Percentiles rank a stretch among this genome's conserved stretches.
Conservation (phyloP, 2,329 filamentous ascomycete species). For the Venturia effusa region DNA sequence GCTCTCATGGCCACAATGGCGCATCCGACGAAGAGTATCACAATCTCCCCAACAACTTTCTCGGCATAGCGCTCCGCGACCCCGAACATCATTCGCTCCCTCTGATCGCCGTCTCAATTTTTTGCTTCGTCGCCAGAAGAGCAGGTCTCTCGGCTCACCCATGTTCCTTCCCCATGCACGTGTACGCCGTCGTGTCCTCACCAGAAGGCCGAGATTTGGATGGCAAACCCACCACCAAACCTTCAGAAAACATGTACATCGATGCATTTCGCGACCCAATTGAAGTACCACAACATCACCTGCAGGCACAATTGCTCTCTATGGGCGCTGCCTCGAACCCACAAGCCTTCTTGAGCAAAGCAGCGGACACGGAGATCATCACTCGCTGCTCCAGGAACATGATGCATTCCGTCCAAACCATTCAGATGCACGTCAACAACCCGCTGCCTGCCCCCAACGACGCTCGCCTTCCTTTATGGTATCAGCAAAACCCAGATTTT, state of each 20-base stretch:
- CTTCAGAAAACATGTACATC: constrained; percentile 55
- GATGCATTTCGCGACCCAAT: constrained; percentile 65
- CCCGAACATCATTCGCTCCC: constrained; percentile 69
- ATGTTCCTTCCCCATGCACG: constrained; percentile 74
- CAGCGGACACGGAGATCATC: constrained; percentile 56
- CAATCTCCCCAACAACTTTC: constrained; percentile 74
- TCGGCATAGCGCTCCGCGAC: constrained; percentile 69
- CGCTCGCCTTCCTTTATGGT: constrained; percentile 4
- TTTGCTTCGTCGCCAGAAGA: constrained; percentile 64
- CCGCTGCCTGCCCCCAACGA: neutral
- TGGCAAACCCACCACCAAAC: constrained; percentile 20
- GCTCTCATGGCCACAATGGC: constrained; percentile 57
- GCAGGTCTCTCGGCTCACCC: constrained; percentile 67
- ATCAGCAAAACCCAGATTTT: constrained; percentile 30
- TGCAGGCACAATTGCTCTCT: constrained; percentile 50
- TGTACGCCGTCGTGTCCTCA: constrained; percentile 66
- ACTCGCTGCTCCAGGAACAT: constrained; percentile 74
- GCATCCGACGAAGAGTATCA: constrained; percentile 60
- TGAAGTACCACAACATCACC: constrained; percentile 51
- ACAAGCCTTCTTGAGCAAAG: constrained; percentile 41
- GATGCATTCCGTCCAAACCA: constrained; percentile 51
- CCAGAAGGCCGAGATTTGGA: constrained; percentile 24
- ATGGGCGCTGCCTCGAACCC: constrained; percentile 40
- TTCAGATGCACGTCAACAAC: constrained; percentile 15
- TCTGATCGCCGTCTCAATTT: constrained; percentile 78